Conservation (phyloP, 345 rosid species). For the Eucalyptus cloeziana region DNA sequence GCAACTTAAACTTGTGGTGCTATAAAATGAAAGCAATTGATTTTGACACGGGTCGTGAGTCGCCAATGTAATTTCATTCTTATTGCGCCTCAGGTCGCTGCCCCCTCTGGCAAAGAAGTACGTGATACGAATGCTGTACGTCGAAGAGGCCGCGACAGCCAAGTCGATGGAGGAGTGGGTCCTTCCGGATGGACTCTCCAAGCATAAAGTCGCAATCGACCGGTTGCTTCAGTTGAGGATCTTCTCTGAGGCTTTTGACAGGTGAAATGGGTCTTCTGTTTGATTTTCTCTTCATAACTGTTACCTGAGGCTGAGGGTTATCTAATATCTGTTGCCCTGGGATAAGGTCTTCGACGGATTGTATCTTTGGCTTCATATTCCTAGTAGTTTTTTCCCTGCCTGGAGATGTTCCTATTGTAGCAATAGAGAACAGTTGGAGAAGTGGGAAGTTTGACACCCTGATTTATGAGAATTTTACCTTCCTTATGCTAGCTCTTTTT, state of each 20-base stretch:
- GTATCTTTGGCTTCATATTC: not conserved
- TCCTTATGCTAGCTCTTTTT: not conserved
- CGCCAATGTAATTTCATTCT: not conserved
- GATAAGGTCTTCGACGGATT: not conserved
- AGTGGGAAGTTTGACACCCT: not conserved
- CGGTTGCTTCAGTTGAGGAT: conserved; percentile 64
- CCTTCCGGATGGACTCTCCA: conserved; percentile 54
- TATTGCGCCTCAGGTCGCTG: conserved; percentile 46
- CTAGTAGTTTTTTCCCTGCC: not conserved
- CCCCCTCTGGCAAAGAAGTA: conserved; percentile 92
- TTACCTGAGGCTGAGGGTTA: not conserved
- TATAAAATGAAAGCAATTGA: no score
- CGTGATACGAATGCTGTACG: conserved; percentile 56
- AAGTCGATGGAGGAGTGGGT: conserved; percentile 71
- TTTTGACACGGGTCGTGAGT: not conserved
- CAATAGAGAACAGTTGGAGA: not conserved
- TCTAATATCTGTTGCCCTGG: not conserved
- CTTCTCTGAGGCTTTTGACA: conserved; percentile 34
- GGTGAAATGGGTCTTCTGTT: conserved; percentile 6
- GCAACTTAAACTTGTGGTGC: not conserved
- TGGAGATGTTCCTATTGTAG: not conserved
- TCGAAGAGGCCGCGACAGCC: conserved; percentile 34
- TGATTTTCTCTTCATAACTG: not conserved
- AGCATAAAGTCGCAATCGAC: conserved; percentile 81
- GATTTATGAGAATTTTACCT: not conserved